Evolutionary conservation across 768 basidiomycete genomes (phyloP).

Genomic region (Hebeloma cylindrosporum): DNA sequence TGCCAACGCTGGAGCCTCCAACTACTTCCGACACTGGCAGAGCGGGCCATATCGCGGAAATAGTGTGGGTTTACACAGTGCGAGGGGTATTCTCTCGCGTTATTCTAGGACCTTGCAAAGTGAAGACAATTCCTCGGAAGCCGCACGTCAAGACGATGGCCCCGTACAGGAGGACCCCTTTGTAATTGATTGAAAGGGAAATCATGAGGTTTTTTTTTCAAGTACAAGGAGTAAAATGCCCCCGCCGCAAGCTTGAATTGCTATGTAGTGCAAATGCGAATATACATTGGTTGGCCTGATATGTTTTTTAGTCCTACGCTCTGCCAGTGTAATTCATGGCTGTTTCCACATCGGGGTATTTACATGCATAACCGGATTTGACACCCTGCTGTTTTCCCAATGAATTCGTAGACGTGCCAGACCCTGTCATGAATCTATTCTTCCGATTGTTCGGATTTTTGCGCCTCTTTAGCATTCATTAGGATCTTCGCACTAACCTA

Average conservation of each 20-base stretch:
- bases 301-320: too few relatives aligned
- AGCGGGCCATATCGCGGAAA: conserved; percentile 20
- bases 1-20: conserved; percentile 11
- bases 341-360: too few relatives aligned
- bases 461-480: conserved; percentile 50
- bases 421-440: conserved; percentile 28
- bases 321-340: too few relatives aligned
- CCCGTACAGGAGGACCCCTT: conserved; percentile 23
- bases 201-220: neutral
- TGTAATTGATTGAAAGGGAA: conserved; percentile 23
- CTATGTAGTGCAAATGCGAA: too few relatives aligned
- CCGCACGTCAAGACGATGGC: conserved; percentile 17
- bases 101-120: conserved; percentile 9
- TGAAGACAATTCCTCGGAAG: conserved; percentile 15
- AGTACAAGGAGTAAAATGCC: too few relatives aligned
- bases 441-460: conserved; percentile 39
- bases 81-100: conserved; percentile 10
- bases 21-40: conserved; percentile 14
- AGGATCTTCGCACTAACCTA: conserved; percentile 83
- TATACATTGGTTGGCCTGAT: too few relatives aligned
- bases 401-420: too few relatives aligned
- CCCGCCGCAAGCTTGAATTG: too few relatives aligned
- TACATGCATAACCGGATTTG: too few relatives aligned
- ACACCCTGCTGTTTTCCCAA: too few relatives aligned
- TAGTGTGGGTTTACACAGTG: conserved; percentile 15